These are phyloP conservation scores for Clathrospora elynae DNA, from an alignment of 2,329 filamentous ascomycete species.

Conservation along the genomic window DNA sequence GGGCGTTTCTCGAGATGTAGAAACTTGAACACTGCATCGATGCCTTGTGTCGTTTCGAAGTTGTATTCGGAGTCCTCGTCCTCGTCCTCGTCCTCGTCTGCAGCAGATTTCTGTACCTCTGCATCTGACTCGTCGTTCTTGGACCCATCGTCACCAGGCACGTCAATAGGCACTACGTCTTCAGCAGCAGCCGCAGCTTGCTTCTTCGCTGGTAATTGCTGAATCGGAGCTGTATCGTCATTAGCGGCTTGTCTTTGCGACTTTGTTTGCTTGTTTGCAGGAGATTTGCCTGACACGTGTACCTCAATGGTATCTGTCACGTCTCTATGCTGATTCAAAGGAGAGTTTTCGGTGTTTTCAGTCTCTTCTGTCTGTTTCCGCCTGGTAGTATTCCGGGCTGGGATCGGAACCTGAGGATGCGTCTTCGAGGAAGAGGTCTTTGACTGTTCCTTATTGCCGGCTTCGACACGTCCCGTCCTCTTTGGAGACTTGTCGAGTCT, in stretches of 20 bases:
- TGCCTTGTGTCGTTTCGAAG: not conserved
- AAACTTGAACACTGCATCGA: constrained; percentile 32
- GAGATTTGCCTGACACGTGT: not conserved
- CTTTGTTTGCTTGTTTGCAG: not conserved
- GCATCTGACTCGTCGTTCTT: not conserved
- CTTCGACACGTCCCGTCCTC: not conserved
- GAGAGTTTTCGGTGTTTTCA: no score
- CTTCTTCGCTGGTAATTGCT: not conserved
- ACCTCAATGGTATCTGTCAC: not conserved
- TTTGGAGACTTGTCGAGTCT: not conserved
- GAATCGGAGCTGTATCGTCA: not conserved
- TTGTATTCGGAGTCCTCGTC: constrained; percentile 7
- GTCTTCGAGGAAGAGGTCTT: not conserved
- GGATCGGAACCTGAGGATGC: not conserved
- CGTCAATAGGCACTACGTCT: not conserved
- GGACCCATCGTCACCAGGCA: not conserved
- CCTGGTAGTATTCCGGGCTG: not conserved
- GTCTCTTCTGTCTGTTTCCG: not conserved
- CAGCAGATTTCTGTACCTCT: constrained; percentile 3
- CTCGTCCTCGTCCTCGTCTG: constrained; percentile 6
- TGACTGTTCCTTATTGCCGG: not conserved
- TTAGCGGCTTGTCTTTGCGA: not conserved
- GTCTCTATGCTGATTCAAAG: not conserved
- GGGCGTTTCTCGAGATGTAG: constrained; percentile 20
- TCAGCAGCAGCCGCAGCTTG: not conserved